These are phyloP conservation scores for Simplicillium aogashimaense DNA, from an alignment of 2,329 filamentous ascomycete genomes.

Conservation along the genomic window DNA sequence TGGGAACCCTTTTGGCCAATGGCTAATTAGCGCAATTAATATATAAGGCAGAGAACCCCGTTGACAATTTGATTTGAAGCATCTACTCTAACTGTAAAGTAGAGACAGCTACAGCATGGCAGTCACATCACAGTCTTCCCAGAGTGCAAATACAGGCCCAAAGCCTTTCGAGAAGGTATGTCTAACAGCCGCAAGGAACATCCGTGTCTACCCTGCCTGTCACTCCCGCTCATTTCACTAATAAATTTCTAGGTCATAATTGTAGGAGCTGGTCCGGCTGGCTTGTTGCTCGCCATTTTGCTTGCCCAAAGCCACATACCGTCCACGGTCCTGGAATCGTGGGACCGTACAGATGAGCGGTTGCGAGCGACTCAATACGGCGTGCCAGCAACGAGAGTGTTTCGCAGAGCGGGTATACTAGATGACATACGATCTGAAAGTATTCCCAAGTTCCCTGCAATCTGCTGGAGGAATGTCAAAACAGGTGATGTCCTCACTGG, in stretches of 20 bases:
- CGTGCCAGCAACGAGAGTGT: conserved; percentile 8
- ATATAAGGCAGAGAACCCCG: no score
- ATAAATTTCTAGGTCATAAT: conserved; percentile 7
- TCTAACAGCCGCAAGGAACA: background rate
- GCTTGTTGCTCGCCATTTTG: conserved; percentile 12
- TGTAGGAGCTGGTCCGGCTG: conserved; percentile 13
- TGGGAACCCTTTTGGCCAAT: no score
- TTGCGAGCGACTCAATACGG: conserved; percentile 21
- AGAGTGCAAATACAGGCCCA: background rate
- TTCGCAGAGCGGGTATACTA: conserved; percentile 13
- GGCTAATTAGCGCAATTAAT: no score
- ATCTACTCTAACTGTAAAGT: no score
- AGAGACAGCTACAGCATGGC: no score
- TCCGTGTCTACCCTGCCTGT: no score
- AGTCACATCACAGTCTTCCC: no score
- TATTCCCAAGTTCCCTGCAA: conserved; percentile 10
- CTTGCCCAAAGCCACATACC: conserved; percentile 13
- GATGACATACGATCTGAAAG: conserved; percentile 14
- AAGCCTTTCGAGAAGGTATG: background rate
- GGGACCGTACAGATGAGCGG: conserved; percentile 15
- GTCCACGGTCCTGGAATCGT: conserved; percentile 17
- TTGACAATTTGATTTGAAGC: no score
- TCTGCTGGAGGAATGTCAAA: conserved; percentile 13
- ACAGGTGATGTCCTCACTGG: conserved; percentile 10
- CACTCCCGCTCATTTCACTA: background rate